Percentiles rank a stretch among this genome's conserved stretches.
Conservation (phyloP, 257 asterid genomes). For the Solanum etuberosum region DNA sequence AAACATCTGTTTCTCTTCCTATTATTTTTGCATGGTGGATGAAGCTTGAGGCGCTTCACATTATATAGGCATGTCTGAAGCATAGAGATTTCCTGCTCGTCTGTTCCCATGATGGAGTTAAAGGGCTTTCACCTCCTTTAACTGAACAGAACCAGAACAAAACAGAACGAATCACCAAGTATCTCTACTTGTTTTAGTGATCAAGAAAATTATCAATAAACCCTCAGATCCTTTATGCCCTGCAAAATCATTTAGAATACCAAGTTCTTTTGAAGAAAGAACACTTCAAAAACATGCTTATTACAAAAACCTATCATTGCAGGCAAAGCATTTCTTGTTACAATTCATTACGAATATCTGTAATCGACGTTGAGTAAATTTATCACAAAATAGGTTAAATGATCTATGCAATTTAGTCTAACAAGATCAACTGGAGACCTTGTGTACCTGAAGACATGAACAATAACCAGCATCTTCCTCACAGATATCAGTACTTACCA, state of each 20-base stretch:
- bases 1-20: not conserved
- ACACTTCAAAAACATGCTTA: not conserved
- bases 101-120: not conserved
- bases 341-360: not conserved
- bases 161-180: not conserved
- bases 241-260: not conserved
- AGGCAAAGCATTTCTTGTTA: not conserved
- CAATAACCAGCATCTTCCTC: not conserved
- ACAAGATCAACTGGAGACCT: not conserved
- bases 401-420: not conserved
- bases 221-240: not conserved
- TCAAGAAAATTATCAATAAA: not conserved
- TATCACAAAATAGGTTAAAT: not conserved
- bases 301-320: not conserved
- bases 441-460: not conserved
- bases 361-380: not conserved
- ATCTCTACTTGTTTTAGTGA: not conserved
- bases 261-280: not conserved
- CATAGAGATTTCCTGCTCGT: not conserved
- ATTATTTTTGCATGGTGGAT: not conserved
- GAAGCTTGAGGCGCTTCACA: not conserved
- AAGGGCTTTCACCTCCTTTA: not conserved
- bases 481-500: constrained; percentile 28
- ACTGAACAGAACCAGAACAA: not conserved
- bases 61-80: not conserved